Base-by-base conservation (phyloP, 2,329 filamentous ascomycete genomes). In the Aspergillus carbonarius region DNA sequence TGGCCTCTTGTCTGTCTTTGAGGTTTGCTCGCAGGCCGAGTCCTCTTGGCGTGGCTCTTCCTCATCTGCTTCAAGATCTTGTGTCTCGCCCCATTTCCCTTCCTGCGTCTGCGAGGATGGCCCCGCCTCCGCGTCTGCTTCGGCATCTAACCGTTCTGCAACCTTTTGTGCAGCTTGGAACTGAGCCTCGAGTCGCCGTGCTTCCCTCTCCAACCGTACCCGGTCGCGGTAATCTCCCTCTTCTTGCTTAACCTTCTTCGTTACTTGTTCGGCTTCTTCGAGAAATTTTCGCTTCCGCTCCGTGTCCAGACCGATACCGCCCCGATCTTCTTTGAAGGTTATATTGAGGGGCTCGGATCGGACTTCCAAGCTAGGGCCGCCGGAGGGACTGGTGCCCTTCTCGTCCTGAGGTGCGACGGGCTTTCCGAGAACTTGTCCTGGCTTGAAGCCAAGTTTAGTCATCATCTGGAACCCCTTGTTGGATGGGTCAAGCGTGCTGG, bases 391-490 rank as follows among this genome's bases (percentile, higher is more conserved):
- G 37, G 59, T 60, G 9, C 58, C 60, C 7, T 34, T 42, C n/a
- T 18, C 40, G n/a, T 46, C 30, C 9, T 18, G 30, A 23, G 71
- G 61, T 25, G 77, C 75, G 8, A 77, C 77, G n/a, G 81, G 79
- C 66, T 84, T 86, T 1, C 95, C 95, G 3, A 98, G 79, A 0
- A 87, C 83, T 35, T 85, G 86, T 23, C 93, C 92, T 18, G 85
- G 81, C 58, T 86, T 88, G 78, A 96, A 99, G 0, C 95, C 95
- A 82, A 99, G 91, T 75, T 91, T 93, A 20, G 91, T 89, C 93
- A 99, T 96, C 92, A 99, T 97, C 64, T 91, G 87, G 61, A 96
- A 86, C 1, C 93, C 95, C 72, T 97, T 98, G 78, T 88, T 96
- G 67, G 83, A 84, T 51, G 85, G 82, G 18, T 87, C 84, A 6